Base-by-base conservation (phyloP, 2,329 filamentous ascomycete genomes). In the Ceratocystis alfenasii region DNA sequence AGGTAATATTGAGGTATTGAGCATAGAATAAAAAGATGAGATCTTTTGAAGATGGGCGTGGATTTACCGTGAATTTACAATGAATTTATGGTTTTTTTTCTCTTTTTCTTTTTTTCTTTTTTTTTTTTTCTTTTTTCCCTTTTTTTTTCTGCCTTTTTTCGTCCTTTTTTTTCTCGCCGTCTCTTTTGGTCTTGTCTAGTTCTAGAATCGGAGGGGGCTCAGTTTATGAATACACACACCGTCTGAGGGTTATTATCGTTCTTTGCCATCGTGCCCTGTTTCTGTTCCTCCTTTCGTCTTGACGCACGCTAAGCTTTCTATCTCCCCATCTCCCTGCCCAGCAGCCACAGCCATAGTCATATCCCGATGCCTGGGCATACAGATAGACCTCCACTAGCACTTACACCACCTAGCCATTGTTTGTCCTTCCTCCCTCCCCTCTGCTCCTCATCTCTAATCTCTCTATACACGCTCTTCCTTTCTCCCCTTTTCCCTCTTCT, bases 201-300 rank as follows among this genome's bases (percentile, higher is more conserved):
- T 50, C 41, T n/a, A 62, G 46, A 50, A 50, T 57, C 8, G 7
- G 33, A 36, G 7, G 53, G 28, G 25, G 28, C 12, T 28, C 6
- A 33, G 10, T 12, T 22, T 4, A 44, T 46, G 15, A 46, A 25
- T 4, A 53, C 20, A 30, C 15, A 62, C 36, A 30, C 36, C 20
- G 10, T 36, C 12, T 46, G 22, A 50, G 20, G n/a, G 46, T 45
- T 3, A 17, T 17, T 33, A 20, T 22, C 60, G 22, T 12, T 22
- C 8, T 33, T 30, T 63, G 25, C 22, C 46, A 25, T 48, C 44
- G 33, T 48, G 25, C 28, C 7, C 33, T 61, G 33, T 30, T 45
- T 57, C 28, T 61, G 59, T 45, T 61, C 22, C n/a, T 61, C 30
- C 59, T 57, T 8, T 33, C 53, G 53, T 33, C 53, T 33, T 4